These are phyloP conservation scores for Jaapia argillacea DNA, from an alignment of 768 basidiomycete genomes.

Conservation along the genomic window DNA sequence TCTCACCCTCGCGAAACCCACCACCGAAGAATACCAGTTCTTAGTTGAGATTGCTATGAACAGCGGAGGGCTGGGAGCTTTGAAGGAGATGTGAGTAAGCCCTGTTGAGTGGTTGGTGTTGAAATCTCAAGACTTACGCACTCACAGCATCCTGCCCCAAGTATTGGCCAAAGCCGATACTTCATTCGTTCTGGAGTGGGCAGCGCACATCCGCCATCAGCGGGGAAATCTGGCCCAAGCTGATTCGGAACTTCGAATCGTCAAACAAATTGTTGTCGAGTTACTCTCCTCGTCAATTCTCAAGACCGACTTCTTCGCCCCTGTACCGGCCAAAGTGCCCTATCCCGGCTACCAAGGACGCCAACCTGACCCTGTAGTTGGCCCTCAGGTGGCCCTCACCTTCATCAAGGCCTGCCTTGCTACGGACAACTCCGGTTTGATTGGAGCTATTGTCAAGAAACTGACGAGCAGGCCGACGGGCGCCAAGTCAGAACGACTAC, in stretches of 20 bases:
- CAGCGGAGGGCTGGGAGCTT: background rate
- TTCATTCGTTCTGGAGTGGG: no score
- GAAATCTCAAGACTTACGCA: background rate
- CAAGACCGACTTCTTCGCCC: background rate
- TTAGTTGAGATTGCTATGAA: background rate
- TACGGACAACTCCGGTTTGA: background rate
- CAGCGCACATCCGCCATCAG: background rate
- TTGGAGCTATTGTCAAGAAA: background rate
- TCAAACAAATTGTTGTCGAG: background rate
- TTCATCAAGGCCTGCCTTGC: background rate
- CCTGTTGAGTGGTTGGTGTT: background rate
- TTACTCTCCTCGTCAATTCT: background rate
- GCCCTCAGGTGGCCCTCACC: background rate
- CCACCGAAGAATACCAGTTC: background rate
- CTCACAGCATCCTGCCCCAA: background rate
- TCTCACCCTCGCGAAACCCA: background rate
- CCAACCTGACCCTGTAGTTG: background rate
- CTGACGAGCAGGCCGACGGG: background rate
- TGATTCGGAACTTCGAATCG: background rate
- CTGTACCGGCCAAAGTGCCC: background rate
- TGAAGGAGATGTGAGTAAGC: background rate
- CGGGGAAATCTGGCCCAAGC: background rate
- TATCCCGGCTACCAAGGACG: background rate
- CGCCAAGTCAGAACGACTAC: background rate
- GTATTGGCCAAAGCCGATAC: background rate